Base-by-base conservation (phyloP, 2,329 filamentous ascomycete genomes). In the Fusarium sp. region DNA sequence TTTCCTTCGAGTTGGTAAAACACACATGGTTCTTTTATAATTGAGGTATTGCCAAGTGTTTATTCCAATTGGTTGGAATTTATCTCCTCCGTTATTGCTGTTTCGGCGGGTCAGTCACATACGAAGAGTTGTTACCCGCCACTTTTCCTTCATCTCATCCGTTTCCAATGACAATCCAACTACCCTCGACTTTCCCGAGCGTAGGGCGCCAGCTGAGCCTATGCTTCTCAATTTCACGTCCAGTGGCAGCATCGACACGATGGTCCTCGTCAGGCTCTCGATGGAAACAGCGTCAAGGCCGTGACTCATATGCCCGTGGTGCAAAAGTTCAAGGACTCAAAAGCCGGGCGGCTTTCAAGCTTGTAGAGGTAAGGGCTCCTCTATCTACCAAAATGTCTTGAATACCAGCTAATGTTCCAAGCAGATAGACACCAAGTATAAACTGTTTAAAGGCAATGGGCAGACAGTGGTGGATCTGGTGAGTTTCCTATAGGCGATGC, bases 401-500 rank as follows among this genome's bases (percentile, higher is more conserved):
- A 5, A 23, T 21, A n/a, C 16, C 20, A 16, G 29, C 61, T 71
- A 37, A 73, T 13, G 6, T 16, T 3, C 6, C 13, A 18, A 15
- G 8, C 67, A 94, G 92, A 92, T 99, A 80, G 92, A 98, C 81
- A 83, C 89, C 20, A 93, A 92, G 74, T 91, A 97, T 79, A 88
- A 84, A 50, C 80, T 99, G 21, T 98, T 99, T 80, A 89, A 85
- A 65, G 85, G 83, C 8, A 71, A 44, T 20, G 92, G 93, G 2
- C 92, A 97, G 79, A 97, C 93, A 0, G 91, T 99, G 3, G 90
- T 99, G 52, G 96, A 99, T 81, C 83, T 99, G 70, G 93, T 93
- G 84, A 72, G 85, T 77, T 43, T 41, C 39, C n/a, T 21, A 20
- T 12, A 24, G 38, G 26, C 23, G 16, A 35, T 37, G 16, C 15